Percentiles rank a stretch among this genome's conserved stretches.
phyloP scores from a whole-genome alignment of 2,329 filamentous ascomycete species.

The Cryphonectria carpinicola region DNA sequence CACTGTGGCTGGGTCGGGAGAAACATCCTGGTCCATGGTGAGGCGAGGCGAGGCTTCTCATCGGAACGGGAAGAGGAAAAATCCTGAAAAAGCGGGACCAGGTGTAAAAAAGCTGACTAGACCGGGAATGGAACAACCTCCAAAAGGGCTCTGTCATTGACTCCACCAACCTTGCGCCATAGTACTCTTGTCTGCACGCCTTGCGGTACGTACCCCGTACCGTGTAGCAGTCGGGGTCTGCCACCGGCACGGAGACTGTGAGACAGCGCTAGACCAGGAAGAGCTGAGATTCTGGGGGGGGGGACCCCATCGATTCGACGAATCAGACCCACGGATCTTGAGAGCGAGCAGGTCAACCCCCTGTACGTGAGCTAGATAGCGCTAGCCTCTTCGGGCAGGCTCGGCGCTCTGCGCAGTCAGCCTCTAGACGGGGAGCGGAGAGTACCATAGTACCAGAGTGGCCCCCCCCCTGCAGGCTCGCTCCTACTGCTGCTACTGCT shows the following conservation, averaged over 20 bases:
- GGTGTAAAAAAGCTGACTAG: background rate
- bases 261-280: conserved; percentile 19
- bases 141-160: background rate
- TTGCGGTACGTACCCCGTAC: background rate
- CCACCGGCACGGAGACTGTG: conserved; percentile 2
- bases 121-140: conserved; percentile 5
- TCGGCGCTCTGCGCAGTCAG: conserved; percentile 14
- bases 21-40: background rate
- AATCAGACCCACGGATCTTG: conserved; percentile 4
- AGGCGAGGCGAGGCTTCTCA: conserved; percentile 7
- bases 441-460: conserved; percentile 5
- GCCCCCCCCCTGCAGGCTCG: background rate
- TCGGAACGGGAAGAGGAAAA: conserved; percentile 17
- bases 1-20: background rate
- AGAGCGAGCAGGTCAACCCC: background rate
- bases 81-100: conserved; percentile 11
- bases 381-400: conserved; percentile 5
- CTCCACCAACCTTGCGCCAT: conserved; percentile 6
- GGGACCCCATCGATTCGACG: background rate
- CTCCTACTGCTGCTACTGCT: background rate
- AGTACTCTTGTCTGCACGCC: background rate
- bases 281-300: conserved; percentile 11
- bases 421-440: background rate
- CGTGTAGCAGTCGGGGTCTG: background rate
- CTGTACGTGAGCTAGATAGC: background rate